Evolutionary conservation across 2,329 filamentous ascomycete genomes (phyloP).

Genomic region (Fusarium sp.): DNA sequence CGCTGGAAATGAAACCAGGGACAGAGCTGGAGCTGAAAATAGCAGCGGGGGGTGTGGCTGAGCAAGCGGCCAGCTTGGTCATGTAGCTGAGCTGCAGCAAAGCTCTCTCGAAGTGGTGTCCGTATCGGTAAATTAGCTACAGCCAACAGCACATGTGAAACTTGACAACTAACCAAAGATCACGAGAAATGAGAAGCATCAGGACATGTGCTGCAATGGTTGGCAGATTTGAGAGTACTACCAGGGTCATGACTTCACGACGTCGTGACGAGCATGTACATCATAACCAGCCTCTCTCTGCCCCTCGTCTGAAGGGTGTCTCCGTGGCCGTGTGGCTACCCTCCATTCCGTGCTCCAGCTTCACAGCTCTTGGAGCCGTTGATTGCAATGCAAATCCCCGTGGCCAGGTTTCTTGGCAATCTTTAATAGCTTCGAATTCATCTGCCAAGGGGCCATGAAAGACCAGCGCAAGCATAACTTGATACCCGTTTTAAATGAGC

Average conservation of each 20-base stretch:
- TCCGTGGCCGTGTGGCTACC: not conserved
- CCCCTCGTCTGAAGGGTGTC: not conserved
- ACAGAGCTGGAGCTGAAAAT: slow-evolving; percentile 33
- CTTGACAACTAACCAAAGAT: not conserved
- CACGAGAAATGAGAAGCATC: not conserved
- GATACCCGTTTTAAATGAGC: too few relatives aligned
- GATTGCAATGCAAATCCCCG: not conserved
- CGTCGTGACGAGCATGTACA: not conserved
- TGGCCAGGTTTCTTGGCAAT: not conserved
- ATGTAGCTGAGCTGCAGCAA: not conserved
- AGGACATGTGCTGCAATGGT: not conserved
- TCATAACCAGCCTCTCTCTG: not conserved
- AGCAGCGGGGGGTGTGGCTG: slow-evolving; percentile 40
- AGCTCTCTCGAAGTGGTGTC: not conserved
- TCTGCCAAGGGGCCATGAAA: not conserved
- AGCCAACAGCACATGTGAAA: not conserved
- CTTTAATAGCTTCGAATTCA: not conserved
- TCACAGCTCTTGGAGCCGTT: not conserved
- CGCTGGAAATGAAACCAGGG: slow-evolving; percentile 1
- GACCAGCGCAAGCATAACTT: too few relatives aligned
- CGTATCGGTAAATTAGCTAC: not conserved
- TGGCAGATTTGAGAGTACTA: not conserved
- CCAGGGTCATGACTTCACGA: not conserved
- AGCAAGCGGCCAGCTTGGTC: slow-evolving; percentile 20
- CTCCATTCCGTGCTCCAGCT: not conserved